A percentile compares a stretch with the other conserved stretches of the same genome.
phyloP scores from a whole-genome alignment of 495 filamentous ascomycete species.

The Tetracladium marchalianum region DNA sequence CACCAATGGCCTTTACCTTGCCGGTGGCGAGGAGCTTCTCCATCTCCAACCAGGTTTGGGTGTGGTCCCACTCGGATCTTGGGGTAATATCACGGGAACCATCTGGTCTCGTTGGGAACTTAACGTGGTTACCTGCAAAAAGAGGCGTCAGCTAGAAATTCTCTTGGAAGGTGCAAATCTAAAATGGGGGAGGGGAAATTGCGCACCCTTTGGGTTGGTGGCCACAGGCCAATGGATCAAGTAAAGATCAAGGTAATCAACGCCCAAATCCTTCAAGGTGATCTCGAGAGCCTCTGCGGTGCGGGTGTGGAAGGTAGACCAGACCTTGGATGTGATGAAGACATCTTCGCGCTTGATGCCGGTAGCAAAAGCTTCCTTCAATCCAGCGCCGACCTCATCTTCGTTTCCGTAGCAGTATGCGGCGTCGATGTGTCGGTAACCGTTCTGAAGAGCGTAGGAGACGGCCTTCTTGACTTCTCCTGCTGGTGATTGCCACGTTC shows the following conservation, averaged over 20 bases:
- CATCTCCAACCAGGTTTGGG: conserved; percentile 73
- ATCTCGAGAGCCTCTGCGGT: conserved; percentile 59
- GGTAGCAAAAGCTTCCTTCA: conserved; percentile 52
- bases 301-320: conserved; percentile 65
- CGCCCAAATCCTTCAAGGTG: conserved; percentile 57
- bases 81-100: conserved; percentile 59
- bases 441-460: conserved; percentile 43
- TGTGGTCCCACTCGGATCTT: conserved; percentile 42
- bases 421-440: conserved; percentile 55
- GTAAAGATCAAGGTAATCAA: conserved; percentile 78
- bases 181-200: conserved; percentile 10
- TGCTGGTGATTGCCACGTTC: conserved; percentile 65
- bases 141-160: conserved; percentile 22
- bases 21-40: conserved; percentile 58
- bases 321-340: conserved; percentile 78
- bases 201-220: conserved; percentile 61
- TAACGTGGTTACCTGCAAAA: conserved; percentile 50
- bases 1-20: conserved; percentile 69
- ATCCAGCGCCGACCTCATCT: conserved; percentile 43
- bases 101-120: conserved; percentile 64
- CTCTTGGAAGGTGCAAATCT: conserved; percentile 7
- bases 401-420: conserved; percentile 52
- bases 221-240: conserved; percentile 75
- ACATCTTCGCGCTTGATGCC: conserved; percentile 68
- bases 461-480: conserved; percentile 50